Evolutionary conservation across 805 yeast species (phyloP).

Genomic region (Candida manassasensis): DNA sequence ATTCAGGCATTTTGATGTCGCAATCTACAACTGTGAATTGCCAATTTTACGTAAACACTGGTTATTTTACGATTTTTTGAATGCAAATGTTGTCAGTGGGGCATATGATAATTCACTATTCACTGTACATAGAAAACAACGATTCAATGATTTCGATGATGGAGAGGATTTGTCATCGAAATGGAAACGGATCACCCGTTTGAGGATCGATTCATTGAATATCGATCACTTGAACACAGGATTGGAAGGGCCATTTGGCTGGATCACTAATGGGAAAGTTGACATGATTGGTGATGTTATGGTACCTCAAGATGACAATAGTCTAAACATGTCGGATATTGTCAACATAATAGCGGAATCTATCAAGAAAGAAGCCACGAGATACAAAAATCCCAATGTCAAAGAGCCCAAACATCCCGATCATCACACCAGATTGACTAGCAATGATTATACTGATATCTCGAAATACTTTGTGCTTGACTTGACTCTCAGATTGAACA

Average conservation of each 20-base stretch:
- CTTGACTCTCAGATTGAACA: constrained; percentile 70
- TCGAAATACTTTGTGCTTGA: constrained; percentile 70
- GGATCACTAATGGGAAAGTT: constrained; percentile 91
- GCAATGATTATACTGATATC: constrained; percentile 28
- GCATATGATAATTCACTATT: constrained; percentile 90
- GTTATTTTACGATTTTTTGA: constrained; percentile 82
- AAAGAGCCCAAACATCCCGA: constrained; percentile 17
- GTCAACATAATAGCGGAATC: constrained; percentile 44
- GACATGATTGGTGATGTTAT: constrained; percentile 90
- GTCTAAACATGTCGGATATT: constrained; percentile 45
- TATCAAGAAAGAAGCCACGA: constrained; percentile 45
- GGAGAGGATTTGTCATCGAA: constrained; percentile 14
- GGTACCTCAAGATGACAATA: constrained; percentile 64
- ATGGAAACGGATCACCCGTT: constrained; percentile 55
- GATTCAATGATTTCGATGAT: constrained; percentile 43
- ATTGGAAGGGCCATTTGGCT: constrained; percentile 90
- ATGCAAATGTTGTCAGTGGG: constrained; percentile 83
- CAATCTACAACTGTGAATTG: constrained; percentile 81
- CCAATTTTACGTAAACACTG: constrained; percentile 84
- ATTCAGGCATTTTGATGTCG: constrained; percentile 79
- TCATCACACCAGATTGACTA: constrained; percentile 25
- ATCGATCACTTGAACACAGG: constrained; percentile 90
- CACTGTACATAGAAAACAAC: constrained; percentile 79
- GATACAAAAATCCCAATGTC: constrained; percentile 33
- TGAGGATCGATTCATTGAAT: constrained; percentile 78